Evolutionary conservation across 2,329 filamentous ascomycete genomes (phyloP), one percentile per base, ranked within the genome.

Genomic region (Penicillium polonicum): DNA sequence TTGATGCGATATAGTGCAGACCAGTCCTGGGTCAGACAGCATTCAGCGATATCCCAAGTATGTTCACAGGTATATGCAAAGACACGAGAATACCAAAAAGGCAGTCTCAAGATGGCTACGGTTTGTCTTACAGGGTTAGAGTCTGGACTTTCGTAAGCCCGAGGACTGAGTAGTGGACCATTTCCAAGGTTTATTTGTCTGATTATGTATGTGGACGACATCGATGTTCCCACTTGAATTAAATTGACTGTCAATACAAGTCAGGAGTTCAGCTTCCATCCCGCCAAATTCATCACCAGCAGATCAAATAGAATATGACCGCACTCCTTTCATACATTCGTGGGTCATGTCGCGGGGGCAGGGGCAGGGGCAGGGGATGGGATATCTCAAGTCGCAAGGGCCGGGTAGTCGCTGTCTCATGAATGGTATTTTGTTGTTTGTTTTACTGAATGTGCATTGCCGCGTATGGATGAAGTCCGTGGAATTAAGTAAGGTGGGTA

Each of bases 281-380:
- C 27, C 23, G 15, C 53, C 43, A 41, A 55, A 54, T 41, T 55
- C 57, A 59, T 46, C 59, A 63, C 57, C 51, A 17, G 39, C 48
- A 59, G 60, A 60, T 63, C 59, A 59, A 54, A 55, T 36, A 51
- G 49, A 46, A 21, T 36, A 60, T 49, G 48, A 36, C 51, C 49
- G 50, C 41, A 55, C 27, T 52, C 43, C 36, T 25, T 49, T 46
- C 39, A 49, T 42, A 15, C n/a, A 43, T 48, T 29, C 29, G 31
- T 19, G 12, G 38, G n/a, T 17, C 31, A 33, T 51, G 42, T 60
- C 53, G 58, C 50, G 29, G 27, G 31, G 49, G 55, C 36, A 48
- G 2, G 39, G 19, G 33, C 7, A 17, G 2, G n/a, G n/a, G 31
- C 12, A 36, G 21, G 46, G 19, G 15, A 10, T 27, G 17, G 48